Base-by-base conservation (phyloP, 2,329 filamentous ascomycete genomes). In the Pseudomassariella vexata region DNA sequence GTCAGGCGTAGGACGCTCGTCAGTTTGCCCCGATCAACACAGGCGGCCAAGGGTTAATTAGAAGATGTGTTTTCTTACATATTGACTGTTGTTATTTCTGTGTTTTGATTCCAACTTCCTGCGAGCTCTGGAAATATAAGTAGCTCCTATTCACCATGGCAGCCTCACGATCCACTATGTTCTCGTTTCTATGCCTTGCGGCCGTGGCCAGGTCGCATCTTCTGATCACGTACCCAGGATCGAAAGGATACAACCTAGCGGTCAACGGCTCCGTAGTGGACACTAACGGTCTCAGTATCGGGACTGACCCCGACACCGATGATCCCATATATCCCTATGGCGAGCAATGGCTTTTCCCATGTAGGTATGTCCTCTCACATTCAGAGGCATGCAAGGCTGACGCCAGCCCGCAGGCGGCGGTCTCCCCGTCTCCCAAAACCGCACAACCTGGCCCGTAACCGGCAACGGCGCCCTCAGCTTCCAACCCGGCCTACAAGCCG, bases 401-500 rank as follows among this genome's bases (percentile, higher is more conserved):
- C 28, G 33, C 24, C 28, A 34, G 5, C 15, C 27, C 9, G 19
- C 46, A 85, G 80, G 82, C 49, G 82, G 82, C 35, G 82, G 82
- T 27, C 76, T 85, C 65, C 68, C 72, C 24, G 68, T 66, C n/a
- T 74, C 78, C 0, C 62, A 54, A 21, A 86, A 86, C 56, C 74
- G 82, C 32, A 85, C 82, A 3, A 70, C 75, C 53, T 86, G 81
- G 81, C 81, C 82, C 6, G 50, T 80, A 30, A 63, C 54, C 27
- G 81, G 81, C 31, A n/a, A n/a, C 18, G 82, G 82, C 24, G 79
- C 79, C 6, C 48, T 87, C 32, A 68, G 78, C 11, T 52, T 86
- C 30, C 81, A 86, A 49, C 82, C 81, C 1, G 82, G 81, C 41
- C 86, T 80, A 80, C 85, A 84, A 57, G 66, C 68, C 23, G 81